phyloP scores from a whole-genome alignment of 2,329 filamentous ascomycete species.

The Talaromyces sp. region DNA sequence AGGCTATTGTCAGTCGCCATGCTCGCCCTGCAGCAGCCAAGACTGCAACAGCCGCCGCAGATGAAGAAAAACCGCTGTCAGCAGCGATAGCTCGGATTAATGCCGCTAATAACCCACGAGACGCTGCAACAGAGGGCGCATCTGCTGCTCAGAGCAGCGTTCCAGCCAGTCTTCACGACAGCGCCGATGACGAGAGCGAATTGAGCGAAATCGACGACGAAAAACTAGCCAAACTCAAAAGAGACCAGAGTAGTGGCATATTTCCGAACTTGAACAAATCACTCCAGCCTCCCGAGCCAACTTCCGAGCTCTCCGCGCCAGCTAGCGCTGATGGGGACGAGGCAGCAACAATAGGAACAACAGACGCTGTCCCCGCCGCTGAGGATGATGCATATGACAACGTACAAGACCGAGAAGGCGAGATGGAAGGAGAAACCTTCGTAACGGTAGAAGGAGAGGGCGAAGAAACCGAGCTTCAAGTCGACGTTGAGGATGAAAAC shows the following conservation, averaged over 20 bases:
- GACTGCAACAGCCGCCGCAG: constrained; percentile 17
- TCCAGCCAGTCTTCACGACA: constrained; percentile 58
- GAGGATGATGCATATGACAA: constrained; percentile 4
- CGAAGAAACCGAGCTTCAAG: constrained; percentile 8
- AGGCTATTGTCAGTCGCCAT: constrained; percentile 47
- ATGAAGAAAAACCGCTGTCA: constrained; percentile 21
- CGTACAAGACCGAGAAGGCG: neutral
- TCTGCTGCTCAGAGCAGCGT: constrained; percentile 43
- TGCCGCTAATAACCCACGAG: constrained; percentile 10
- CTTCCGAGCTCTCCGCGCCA: constrained; percentile 21
- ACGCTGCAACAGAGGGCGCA: constrained; percentile 9
- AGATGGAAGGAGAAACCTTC: constrained; percentile 12
- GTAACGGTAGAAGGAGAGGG: constrained; percentile 7
- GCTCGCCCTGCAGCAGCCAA: constrained; percentile 25
- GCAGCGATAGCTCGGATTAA: constrained; percentile 17
- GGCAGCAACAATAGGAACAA: constrained; percentile 12
- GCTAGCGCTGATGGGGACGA: constrained; percentile 18
- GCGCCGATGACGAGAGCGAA: constrained; percentile 65
- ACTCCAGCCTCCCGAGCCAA: constrained; percentile 15
- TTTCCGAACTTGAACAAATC: constrained; percentile 23
- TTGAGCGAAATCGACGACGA: constrained; percentile 56
- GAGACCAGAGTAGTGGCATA: constrained; percentile 17
- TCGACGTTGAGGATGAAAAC: constrained; percentile 3
- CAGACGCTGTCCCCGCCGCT: neutral
- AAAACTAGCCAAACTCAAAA: constrained; percentile 23